These are phyloP conservation scores for Lactuca sativa DNA, from an alignment of 129 eudicot genomes.

Conservation along the genomic window DNA sequence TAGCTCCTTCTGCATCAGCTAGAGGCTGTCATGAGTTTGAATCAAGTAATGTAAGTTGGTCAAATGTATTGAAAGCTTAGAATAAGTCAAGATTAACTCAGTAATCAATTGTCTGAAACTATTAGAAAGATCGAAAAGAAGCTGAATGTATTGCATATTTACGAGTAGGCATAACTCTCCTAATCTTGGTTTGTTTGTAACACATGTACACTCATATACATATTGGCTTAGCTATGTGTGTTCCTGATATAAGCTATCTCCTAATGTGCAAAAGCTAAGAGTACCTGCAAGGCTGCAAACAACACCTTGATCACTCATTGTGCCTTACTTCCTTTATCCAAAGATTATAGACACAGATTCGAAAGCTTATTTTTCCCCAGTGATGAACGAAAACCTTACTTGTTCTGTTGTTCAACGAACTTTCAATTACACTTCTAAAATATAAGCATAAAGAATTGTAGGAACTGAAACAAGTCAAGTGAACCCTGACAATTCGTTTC, in stretches of 20 bases:
- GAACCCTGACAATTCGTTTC: not conserved
- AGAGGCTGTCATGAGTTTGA: slow-evolving; percentile 72
- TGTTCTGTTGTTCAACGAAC: slow-evolving; percentile 8
- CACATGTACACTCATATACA: slow-evolving; percentile 4
- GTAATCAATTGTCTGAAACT: not conserved
- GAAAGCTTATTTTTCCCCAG: not conserved
- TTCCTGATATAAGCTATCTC: too few relatives aligned
- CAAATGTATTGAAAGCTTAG: slow-evolving; percentile 1
- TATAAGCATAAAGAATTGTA: not conserved
- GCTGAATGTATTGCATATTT: not conserved
- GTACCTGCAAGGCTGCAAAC: not conserved
- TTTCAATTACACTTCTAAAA: not conserved
- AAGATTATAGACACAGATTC: not conserved
- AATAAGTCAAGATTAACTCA: not conserved
- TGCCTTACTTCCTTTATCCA: not conserved
- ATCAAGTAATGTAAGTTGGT: slow-evolving; percentile 26
- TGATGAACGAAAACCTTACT: not conserved
- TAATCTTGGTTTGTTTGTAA: slow-evolving; percentile 6
- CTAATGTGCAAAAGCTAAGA: not conserved
- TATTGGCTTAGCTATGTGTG: too few relatives aligned
- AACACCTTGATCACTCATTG: slow-evolving; percentile 4
- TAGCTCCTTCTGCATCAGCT: slow-evolving; percentile 99
- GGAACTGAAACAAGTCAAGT: not conserved
- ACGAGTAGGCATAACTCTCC: not conserved
- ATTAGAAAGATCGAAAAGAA: slow-evolving; percentile 16